Conservation (phyloP, 306 rosid genomes). For the Begonia loranthoides region DNA sequence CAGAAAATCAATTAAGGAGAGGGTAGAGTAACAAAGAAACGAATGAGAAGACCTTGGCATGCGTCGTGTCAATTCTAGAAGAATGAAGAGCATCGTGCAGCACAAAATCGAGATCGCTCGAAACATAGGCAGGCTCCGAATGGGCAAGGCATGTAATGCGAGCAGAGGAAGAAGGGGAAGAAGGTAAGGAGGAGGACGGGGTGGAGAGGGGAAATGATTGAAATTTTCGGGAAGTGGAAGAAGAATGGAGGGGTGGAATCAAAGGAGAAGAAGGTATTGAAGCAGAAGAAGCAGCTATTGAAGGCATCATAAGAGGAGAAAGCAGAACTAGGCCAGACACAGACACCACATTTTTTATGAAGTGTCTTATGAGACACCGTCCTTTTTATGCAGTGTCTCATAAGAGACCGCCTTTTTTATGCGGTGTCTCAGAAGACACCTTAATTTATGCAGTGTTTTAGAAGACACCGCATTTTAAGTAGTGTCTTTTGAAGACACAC, state of each 20-base stretch:
- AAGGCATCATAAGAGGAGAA: neutral
- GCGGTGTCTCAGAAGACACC: too few relatives aligned
- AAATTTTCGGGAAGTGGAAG: constrained; percentile 23
- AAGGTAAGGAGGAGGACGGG: constrained; percentile 5
- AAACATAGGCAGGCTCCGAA: constrained; percentile 10
- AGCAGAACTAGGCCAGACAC: too few relatives aligned
- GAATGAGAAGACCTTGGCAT: constrained; percentile 45
- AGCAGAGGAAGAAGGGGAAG: constrained; percentile 9
- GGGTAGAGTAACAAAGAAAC: neutral
- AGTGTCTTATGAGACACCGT: too few relatives aligned
- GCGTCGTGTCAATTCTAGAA: constrained; percentile 54
- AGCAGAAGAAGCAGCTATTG: constrained; percentile 5
- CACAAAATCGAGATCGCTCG: constrained; percentile 33
- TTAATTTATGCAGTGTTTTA: too few relatives aligned
- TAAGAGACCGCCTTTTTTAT: too few relatives aligned
- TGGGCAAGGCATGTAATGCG: constrained; percentile 27
- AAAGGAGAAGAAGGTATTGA: neutral
- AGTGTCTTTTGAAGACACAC: too few relatives aligned
- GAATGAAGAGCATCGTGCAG: constrained; percentile 75
- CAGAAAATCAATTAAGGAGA: neutral
- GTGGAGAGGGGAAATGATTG: constrained; percentile 15
- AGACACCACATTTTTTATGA: too few relatives aligned
- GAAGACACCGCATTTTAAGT: too few relatives aligned
- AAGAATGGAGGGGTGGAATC: neutral
- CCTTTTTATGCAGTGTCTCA: too few relatives aligned